Evolutionary conservation across 306 rosid genomes (phyloP), one percentile per base, ranked within the genome.

Genomic region (Cercis canadensis): DNA sequence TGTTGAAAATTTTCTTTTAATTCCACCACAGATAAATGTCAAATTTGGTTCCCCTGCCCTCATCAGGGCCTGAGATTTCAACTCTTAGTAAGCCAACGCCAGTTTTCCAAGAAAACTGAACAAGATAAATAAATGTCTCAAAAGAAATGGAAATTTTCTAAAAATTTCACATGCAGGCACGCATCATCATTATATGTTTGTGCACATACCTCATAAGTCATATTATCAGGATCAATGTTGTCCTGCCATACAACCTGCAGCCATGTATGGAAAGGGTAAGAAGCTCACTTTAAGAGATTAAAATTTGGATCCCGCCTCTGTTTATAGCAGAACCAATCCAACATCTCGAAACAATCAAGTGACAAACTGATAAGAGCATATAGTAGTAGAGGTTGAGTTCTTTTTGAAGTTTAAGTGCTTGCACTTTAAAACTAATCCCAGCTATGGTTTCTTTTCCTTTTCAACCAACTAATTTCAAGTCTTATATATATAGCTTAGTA

Each of bases 161-260:
- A 24, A 24, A 24, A 24, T 24, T 24, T 24, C 29, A 24, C 29
- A 62, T 49, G 58, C 4, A 51, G 29, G 68, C 70, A 62, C 61
- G 53, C 68, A 68, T 33, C 57, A 56, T 12, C 45, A 54, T 67
- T 57, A 32, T 55, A 57, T 68, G 69, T 44, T 52, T 24, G 51
- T 46, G 32, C 18, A 64, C 80, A 37, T 62, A 92, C 97, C 98
- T 92, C 96, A 59, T 92, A 92, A 36, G 96, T 92, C 98, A 92
- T 90, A 79, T 79, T 86, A 80, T 92, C 98, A 12, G 90, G 97
- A 83, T 90, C 97, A 33, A 90, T 74, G 51, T 77, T 75, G 75
- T 88, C 98, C 78, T 92, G 96, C 96, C 96, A 92, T 61, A 63
- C 44, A 57, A 73, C 88, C 98, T 90, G 91, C 78, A 73, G 51